Conservation (phyloP, 371 early-diverging fungal species). For the Mucor ambiguus region DNA sequence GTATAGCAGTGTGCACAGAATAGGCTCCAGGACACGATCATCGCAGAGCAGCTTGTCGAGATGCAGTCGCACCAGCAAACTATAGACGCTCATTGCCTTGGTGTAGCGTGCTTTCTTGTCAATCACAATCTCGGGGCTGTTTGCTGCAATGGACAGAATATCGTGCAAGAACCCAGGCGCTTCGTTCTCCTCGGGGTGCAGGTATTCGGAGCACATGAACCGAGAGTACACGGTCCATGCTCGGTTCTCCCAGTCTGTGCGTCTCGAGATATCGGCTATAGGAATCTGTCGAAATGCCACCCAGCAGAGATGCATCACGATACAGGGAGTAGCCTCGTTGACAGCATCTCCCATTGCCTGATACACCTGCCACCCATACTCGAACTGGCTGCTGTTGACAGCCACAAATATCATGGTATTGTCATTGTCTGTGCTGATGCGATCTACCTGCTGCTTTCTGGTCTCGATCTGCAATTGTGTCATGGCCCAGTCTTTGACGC, state of each 20-base stretch:
- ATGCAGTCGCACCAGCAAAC: constrained; percentile 24
- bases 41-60: constrained; percentile 31
- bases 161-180: constrained; percentile 39
- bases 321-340: constrained; percentile 35
- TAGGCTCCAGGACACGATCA: constrained; percentile 39
- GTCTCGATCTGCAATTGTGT: constrained; percentile 22
- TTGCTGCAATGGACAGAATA: constrained; percentile 31
- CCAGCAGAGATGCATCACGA: constrained; percentile 46
- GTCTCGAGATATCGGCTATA: constrained; percentile 22
- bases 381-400: constrained; percentile 29
- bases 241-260: constrained; percentile 37
- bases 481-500: constrained; percentile 26
- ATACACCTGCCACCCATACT: constrained; percentile 45
- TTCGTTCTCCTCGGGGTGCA: constrained; percentile 38
- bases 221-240: constrained; percentile 42
- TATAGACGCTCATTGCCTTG: constrained; percentile 36
- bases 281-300: constrained; percentile 26
- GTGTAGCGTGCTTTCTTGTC: constrained; percentile 28
- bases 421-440: constrained; percentile 32
- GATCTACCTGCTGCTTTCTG: constrained; percentile 16
- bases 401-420: constrained; percentile 43
- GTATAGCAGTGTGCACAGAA: constrained; percentile 32
- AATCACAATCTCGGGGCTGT: constrained; percentile 28
- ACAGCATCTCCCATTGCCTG: constrained; percentile 32
- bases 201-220: constrained; percentile 45